Evolutionary conservation across 1,284 basidiomycete species (phyloP).

Genomic region (Stygiomarasmius scandens): DNA sequence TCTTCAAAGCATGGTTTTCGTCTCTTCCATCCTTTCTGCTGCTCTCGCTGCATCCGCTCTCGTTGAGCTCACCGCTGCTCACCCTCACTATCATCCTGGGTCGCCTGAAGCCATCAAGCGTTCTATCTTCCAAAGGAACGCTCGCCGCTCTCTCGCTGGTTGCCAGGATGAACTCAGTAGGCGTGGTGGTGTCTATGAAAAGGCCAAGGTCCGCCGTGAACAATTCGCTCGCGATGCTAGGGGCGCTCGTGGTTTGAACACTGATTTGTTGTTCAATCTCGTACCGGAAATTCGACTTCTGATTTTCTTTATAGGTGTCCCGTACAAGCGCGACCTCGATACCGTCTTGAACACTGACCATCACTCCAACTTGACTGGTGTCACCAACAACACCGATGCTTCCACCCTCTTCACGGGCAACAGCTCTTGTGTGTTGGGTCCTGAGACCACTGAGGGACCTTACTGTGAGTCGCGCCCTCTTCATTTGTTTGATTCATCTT

Average conservation of each 20-base stretch:
- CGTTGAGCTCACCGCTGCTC: slow-evolving; percentile 11
- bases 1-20: slow-evolving; percentile 11
- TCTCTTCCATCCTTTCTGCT: slow-evolving; percentile 7
- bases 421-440: slow-evolving; percentile 21
- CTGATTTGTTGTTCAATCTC: not conserved
- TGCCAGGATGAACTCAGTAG: slow-evolving; percentile 15
- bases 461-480: slow-evolving; percentile 15
- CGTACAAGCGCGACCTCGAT: slow-evolving; percentile 16
- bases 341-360: slow-evolving; percentile 18
- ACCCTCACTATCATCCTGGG: slow-evolving; percentile 8
- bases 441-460: slow-evolving; percentile 22
- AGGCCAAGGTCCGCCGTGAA: slow-evolving; percentile 9
- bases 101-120: slow-evolving; percentile 12
- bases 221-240: slow-evolving; percentile 5
- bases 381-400: slow-evolving; percentile 16
- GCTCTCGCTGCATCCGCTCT: slow-evolving; percentile 8
- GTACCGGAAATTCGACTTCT: not conserved
- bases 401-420: slow-evolving; percentile 18
- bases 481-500: not conserved
- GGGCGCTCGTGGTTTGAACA: slow-evolving; percentile 1
- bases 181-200: slow-evolving; percentile 17
- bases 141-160: slow-evolving; percentile 14
- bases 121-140: slow-evolving; percentile 9
- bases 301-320: not conserved
- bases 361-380: slow-evolving; percentile 19